phyloP scores from a whole-genome alignment of 1,139 yeast genomes.

The Geotrichum citri-aurantii region DNA sequence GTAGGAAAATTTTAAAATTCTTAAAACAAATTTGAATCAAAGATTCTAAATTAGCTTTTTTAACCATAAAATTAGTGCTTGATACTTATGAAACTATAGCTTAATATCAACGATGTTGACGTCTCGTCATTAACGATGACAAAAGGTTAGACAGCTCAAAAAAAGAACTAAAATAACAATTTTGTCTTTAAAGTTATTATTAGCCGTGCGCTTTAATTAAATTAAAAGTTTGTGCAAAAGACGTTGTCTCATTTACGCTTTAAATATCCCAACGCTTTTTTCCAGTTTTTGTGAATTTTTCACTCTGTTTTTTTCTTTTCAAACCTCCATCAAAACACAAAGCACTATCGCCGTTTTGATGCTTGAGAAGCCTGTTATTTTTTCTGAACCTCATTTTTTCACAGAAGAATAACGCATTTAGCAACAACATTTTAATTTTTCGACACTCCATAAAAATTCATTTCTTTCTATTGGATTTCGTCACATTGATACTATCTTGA shows the following conservation, averaged over 20 bases:
- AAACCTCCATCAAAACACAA: conserved; percentile 1
- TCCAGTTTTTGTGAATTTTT: conserved; percentile 5
- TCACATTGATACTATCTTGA: background rate
- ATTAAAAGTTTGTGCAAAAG: background rate
- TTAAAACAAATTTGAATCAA: too few species aligned
- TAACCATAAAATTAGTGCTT: too few species aligned
- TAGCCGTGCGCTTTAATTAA: background rate
- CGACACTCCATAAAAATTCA: background rate
- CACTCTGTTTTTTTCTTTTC: conserved; percentile 7
- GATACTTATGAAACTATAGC: too few species aligned
- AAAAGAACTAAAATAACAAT: background rate
- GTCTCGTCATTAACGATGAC: background rate
- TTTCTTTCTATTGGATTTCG: background rate
- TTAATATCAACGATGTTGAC: background rate
- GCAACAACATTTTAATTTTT: background rate
- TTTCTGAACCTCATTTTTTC: background rate
- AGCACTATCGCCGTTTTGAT: background rate
- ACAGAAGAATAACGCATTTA: background rate
- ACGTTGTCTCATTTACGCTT: background rate
- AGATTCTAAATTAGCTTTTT: too few species aligned
- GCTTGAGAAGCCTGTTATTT: background rate
- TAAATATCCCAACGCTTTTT: background rate
- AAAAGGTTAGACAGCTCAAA: background rate
- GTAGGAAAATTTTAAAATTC: too few species aligned
- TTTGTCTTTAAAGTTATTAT: background rate